A percentile compares a stretch with the other conserved stretches of the same genome.
Evolutionary conservation across 2,329 filamentous ascomycete genomes (phyloP).

Genomic region (Ophiostoma montium): DNA sequence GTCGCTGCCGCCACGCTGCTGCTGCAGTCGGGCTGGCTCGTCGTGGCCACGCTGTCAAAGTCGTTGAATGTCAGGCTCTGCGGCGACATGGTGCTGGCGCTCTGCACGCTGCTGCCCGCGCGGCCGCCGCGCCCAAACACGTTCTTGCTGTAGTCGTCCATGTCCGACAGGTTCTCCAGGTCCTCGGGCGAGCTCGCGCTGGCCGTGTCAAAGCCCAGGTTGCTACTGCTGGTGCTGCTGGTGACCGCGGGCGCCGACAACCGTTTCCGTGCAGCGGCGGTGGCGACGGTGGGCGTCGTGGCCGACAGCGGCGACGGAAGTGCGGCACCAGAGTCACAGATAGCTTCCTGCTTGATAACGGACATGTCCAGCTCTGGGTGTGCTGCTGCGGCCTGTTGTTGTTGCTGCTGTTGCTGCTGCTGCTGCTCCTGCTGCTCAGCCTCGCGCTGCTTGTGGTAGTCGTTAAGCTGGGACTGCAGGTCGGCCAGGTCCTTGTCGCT

Average conservation of each 20-base stretch:
- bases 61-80: slow-evolving; percentile 36
- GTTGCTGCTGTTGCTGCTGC: no score
- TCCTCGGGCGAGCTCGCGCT: slow-evolving; percentile 34
- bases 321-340: no score
- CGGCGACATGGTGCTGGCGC: slow-evolving; percentile 32
- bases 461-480: slow-evolving; percentile 39
- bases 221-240: slow-evolving; percentile 13
- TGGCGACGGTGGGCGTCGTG: background rate
- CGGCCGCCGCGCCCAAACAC: slow-evolving; percentile 27
- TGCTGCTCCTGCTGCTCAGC: slow-evolving; percentile 19
- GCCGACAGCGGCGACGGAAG: background rate
- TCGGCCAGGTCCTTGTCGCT: slow-evolving; percentile 43
- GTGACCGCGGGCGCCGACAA: background rate
- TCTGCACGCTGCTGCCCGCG: slow-evolving; percentile 18
- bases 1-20: background rate
- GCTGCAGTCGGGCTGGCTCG: background rate
- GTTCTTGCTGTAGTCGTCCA: slow-evolving; percentile 35
- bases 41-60: slow-evolving; percentile 20
- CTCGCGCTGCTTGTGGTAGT: slow-evolving; percentile 29
- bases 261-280: background rate
- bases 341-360: slow-evolving; percentile 10
- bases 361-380: slow-evolving; percentile 16
- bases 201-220: slow-evolving; percentile 9
- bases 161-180: slow-evolving; percentile 40
- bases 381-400: no score